These are phyloP conservation scores for Fonsecaea nubica DNA, from an alignment of 2,329 filamentous ascomycete genomes.

Conservation along the genomic window DNA sequence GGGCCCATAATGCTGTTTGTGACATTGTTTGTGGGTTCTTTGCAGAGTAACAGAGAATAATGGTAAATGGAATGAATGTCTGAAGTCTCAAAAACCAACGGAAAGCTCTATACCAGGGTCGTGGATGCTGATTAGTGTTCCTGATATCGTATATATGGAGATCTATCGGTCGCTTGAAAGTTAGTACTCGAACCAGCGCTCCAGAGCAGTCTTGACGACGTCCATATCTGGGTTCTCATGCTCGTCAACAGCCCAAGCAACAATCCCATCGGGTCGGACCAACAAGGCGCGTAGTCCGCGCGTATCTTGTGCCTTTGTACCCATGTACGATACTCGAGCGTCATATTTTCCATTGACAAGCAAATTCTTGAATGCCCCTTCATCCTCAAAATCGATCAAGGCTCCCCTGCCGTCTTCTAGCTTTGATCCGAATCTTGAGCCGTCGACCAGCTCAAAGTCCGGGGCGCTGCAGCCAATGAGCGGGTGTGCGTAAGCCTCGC, in stretches of 20 bases:
- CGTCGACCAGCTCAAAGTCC: conserved; percentile 44
- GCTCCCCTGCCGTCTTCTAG: conserved; percentile 43
- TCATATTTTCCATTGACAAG: conserved; percentile 1
- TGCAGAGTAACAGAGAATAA: too few species aligned
- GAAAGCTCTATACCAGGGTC: too few species aligned
- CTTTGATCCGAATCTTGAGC: conserved; percentile 43
- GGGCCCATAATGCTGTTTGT: too few species aligned
- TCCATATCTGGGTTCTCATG: conserved; percentile 18
- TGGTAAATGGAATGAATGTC: too few species aligned
- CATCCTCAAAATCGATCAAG: conserved; percentile 19
- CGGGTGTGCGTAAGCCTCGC: conserved; percentile 38
- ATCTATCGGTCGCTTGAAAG: not conserved
- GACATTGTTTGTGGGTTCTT: too few species aligned
- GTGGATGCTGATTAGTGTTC: not conserved
- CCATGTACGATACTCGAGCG: conserved; percentile 12
- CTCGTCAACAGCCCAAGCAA: conserved; percentile 30
- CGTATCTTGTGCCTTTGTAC: conserved; percentile 1
- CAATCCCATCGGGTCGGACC: conserved; percentile 27
- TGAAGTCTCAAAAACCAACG: too few species aligned
- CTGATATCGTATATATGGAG: not conserved
- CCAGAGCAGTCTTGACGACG: conserved; percentile 18
- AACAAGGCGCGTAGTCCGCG: conserved; percentile 32
- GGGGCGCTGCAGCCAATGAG: conserved; percentile 49
- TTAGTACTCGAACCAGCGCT: conserved; percentile 22
- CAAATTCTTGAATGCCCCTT: not conserved